Percentiles rank a stretch among this genome's conserved stretches.
Conservation (phyloP, 1,139 yeast species). For the Debaryomyces singareniensis region DNA sequence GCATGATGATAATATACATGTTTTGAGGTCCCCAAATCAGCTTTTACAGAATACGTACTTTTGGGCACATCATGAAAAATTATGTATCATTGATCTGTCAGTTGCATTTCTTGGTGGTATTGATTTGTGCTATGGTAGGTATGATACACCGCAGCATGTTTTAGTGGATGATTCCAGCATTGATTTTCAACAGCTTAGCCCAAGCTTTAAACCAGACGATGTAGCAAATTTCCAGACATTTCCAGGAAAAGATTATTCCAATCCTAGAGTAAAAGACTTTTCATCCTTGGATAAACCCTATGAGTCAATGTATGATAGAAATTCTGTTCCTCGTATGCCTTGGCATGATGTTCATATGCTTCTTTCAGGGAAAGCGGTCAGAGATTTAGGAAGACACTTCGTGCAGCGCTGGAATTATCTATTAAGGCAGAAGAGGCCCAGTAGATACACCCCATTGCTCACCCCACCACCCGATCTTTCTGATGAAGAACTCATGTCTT, state of each 20-base stretch:
- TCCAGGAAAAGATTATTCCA: conserved; percentile 97
- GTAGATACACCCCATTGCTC: conserved; percentile 84
- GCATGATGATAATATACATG: conserved; percentile 77
- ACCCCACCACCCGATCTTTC: conserved; percentile 90
- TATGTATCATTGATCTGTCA: conserved; percentile 80
- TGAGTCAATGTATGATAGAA: conserved; percentile 87
- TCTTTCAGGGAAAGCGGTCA: conserved; percentile 90
- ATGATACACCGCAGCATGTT: conserved; percentile 94
- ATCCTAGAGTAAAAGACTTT: conserved; percentile 90
- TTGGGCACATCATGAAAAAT: conserved; percentile 99
- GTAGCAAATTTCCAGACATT: conserved; percentile 58
- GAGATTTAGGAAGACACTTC: conserved; percentile 90
- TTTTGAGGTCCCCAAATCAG: conserved; percentile 93
- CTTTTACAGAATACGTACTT: conserved; percentile 87
- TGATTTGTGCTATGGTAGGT: conserved; percentile 92
- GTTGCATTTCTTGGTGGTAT: conserved; percentile 93
- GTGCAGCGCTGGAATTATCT: conserved; percentile 97
- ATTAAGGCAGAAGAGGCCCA: conserved; percentile 87
- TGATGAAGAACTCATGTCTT: conserved; percentile 55
- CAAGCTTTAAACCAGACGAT: conserved; percentile 27
- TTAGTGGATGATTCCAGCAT: conserved; percentile 63
- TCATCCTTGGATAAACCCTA: conserved; percentile 75
- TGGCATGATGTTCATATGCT: conserved; percentile 99
- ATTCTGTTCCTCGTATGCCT: conserved; percentile 87
- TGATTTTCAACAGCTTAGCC: conserved; percentile 30